Evolutionary conservation across 768 basidiomycete species (phyloP).

Genomic region (Mycena filopes): DNA sequence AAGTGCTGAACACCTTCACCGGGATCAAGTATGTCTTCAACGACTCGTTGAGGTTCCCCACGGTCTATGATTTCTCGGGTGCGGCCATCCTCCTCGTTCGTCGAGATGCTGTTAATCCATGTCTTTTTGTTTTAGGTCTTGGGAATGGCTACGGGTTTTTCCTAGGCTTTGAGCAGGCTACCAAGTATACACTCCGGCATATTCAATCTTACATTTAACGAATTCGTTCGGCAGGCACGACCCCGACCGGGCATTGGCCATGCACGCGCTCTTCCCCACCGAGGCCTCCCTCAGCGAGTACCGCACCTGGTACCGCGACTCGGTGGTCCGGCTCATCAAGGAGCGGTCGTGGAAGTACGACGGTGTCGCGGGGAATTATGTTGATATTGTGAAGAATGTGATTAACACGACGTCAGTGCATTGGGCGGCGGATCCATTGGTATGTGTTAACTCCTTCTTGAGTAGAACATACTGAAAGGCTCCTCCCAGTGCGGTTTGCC

Average conservation of each 20-base stretch:
- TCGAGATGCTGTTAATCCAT: background rate
- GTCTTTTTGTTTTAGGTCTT: conserved; percentile 8
- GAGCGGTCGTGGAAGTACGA: conserved; percentile 40
- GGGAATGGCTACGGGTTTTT: conserved; percentile 46
- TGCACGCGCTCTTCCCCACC: conserved; percentile 44
- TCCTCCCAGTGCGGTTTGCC: conserved; percentile 52
- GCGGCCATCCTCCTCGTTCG: background rate
- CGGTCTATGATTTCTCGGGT: conserved; percentile 42
- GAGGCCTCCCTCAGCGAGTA: conserved; percentile 36
- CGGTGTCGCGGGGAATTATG: conserved; percentile 42
- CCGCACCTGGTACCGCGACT: conserved; percentile 40
- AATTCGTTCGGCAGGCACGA: too few relatives aligned
- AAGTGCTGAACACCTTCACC: conserved; percentile 43
- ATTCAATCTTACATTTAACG: too few relatives aligned
- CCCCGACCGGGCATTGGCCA: too few relatives aligned
- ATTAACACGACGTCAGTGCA: conserved; percentile 52
- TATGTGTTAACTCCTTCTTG: too few relatives aligned
- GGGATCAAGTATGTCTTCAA: conserved; percentile 46
- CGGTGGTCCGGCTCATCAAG: conserved; percentile 35
- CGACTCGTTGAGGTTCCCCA: conserved; percentile 43
- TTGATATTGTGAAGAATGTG: conserved; percentile 58
- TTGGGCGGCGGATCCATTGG: conserved; percentile 54
- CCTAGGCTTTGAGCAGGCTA: conserved; percentile 42
- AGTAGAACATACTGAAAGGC: too few relatives aligned
- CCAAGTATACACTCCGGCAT: conserved; percentile 33